Evolutionary conservation across 805 yeast genomes (phyloP), one percentile per base, ranked within the genome.

Genomic region (Candida oleophila): DNA sequence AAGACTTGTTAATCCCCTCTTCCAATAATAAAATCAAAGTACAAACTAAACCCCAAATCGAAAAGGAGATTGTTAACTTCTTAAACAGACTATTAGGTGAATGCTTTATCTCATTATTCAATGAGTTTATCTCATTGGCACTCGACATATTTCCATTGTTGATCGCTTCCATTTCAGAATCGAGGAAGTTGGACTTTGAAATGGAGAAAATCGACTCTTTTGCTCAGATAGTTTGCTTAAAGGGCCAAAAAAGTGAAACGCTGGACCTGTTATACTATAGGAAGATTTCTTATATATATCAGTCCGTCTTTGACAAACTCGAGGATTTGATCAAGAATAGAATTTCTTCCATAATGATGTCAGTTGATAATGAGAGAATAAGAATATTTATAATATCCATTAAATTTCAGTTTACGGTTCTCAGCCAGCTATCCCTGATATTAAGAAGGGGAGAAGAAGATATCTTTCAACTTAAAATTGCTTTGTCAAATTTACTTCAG

Each of bases 361-460:
- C 73, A 2, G 45, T 65, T 2, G 69, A 64, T 32, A 74, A 69
- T 3, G 71, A 66, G 3, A 67, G 61, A 46, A 55, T 68, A 2
- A 45, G 56, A 2, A 38, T 61, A 3, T 62, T 54, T 41, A 28
- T 65, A 2, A 49, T 59, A 5, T 62, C 73, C 0, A 21, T 71
- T 2, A 59, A 66, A 43, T 59, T 70, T 14, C 71, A 69, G 35
- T 55, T 68, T 21, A 41, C 49, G 14, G 38, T 69, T 2, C 46
- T 67, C 3, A 33, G 44, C n/a, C 54, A 49, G 14, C 47, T 49
- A 21, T 52, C 54, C 19, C 46, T 43, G 12, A 38, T 11, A 4
- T 36, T 49, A 4, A 7, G 35, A 16, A 40, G 37, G 3, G 42
- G 45, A 3, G 41, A 25, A 25, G 30, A 18, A 7, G 14, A n/a